Evolutionary conservation across 495 filamentous ascomycete genomes (phyloP).

Genomic region (Viridothelium virens): DNA sequence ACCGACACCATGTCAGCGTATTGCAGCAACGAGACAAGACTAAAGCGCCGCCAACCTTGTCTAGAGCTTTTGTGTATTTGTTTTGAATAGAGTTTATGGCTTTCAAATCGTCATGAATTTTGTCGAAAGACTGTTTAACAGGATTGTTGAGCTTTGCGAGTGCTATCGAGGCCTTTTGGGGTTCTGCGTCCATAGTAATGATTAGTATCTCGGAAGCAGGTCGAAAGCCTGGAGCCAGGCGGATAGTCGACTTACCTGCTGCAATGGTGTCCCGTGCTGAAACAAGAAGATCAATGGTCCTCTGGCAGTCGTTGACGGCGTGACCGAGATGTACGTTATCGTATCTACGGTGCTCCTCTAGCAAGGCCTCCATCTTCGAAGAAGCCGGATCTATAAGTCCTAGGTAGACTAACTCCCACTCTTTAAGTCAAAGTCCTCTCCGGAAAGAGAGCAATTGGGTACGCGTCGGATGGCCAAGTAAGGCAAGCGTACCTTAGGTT

Average conservation of each 20-base stretch:
- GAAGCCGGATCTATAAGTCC: neutral
- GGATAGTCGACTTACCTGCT: neutral
- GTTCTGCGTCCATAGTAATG: conserved; percentile 43
- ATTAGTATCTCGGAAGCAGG: neutral
- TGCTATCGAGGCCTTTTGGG: conserved; percentile 57
- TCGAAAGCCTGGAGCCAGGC: neutral
- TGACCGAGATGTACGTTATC: neutral
- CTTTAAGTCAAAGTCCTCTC: neutral
- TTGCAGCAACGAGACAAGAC: neutral
- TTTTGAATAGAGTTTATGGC: conserved; percentile 68
- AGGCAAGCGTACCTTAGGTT: neutral
- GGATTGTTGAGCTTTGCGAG: conserved; percentile 80
- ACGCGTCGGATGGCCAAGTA: neutral
- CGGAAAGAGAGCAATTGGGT: neutral
- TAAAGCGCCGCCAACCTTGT: conserved; percentile 52
- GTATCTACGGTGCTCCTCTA: conserved; percentile 64
- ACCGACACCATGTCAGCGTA: neutral
- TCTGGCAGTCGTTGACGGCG: conserved; percentile 39
- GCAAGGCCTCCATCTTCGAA: conserved; percentile 2
- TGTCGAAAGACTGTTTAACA: conserved; percentile 67
- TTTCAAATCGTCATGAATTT: conserved; percentile 69
- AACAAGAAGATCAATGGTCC: conserved; percentile 66
- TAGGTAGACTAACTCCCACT: neutral
- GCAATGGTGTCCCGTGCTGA: conserved; percentile 51
- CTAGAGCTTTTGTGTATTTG: conserved; percentile 72